These are phyloP conservation scores for Claviceps pusilla DNA, from an alignment of 2,329 filamentous ascomycete species.

Conservation along the genomic window DNA sequence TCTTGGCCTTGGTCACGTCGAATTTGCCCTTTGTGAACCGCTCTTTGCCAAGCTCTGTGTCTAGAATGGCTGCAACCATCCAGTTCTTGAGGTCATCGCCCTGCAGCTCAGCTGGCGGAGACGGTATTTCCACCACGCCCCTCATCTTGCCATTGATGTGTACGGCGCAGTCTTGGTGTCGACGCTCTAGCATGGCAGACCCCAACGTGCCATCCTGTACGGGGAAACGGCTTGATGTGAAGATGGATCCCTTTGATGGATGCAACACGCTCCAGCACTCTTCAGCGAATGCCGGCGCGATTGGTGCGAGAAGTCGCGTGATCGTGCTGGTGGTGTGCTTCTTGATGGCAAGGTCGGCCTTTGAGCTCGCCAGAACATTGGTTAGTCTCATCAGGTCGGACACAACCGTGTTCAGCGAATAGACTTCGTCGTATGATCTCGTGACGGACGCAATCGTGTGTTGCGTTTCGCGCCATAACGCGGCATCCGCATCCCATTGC, in stretches of 20 bases:
- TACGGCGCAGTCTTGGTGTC: slow-evolving; percentile 46
- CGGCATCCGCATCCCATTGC: slow-evolving; percentile 31
- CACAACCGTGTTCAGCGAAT: slow-evolving; percentile 68
- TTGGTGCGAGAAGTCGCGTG: slow-evolving; percentile 60
- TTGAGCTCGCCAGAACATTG: slow-evolving; percentile 44
- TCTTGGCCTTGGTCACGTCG: slow-evolving; percentile 38
- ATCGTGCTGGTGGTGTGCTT: slow-evolving; percentile 39
- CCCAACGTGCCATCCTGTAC: slow-evolving; percentile 33
- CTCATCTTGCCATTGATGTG: slow-evolving; percentile 69
- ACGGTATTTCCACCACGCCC: slow-evolving; percentile 50
- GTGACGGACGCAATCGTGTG: slow-evolving; percentile 52
- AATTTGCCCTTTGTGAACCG: slow-evolving; percentile 35
- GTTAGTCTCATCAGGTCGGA: slow-evolving; percentile 73
- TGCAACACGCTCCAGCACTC: slow-evolving; percentile 58
- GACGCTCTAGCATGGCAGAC: slow-evolving; percentile 33
- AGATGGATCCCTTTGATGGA: slow-evolving; percentile 24
- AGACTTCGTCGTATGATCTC: slow-evolving; percentile 52
- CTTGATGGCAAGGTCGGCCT: slow-evolving; percentile 27
- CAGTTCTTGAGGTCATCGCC: slow-evolving; percentile 38
- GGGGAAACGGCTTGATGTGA: slow-evolving; percentile 43
- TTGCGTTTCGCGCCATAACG: slow-evolving; percentile 52
- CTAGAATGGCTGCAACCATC: slow-evolving; percentile 45
- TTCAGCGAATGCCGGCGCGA: slow-evolving; percentile 66
- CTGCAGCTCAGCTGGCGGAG: slow-evolving; percentile 26
- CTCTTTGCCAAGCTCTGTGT: slow-evolving; percentile 42